Percentiles rank a stretch among this genome's conserved stretches.
Evolutionary conservation across 495 filamentous ascomycete genomes (phyloP).

Genomic region (Cudoniella acicularis): DNA sequence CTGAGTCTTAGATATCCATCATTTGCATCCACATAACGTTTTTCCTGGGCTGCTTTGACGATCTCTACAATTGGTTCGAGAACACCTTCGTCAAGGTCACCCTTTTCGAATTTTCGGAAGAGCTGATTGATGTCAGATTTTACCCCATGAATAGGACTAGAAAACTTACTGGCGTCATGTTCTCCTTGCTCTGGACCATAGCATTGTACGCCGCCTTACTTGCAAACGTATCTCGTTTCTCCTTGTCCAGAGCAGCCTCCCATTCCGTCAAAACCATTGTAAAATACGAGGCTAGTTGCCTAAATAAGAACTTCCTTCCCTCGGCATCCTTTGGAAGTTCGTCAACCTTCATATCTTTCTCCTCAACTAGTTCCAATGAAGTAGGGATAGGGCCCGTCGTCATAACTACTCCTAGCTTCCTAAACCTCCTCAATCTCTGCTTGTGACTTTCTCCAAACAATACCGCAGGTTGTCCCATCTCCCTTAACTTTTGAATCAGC

Average conservation of each 20-base stretch:
- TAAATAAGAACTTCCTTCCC: constrained; percentile 63
- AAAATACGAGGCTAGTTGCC: constrained; percentile 90
- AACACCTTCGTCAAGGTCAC: constrained; percentile 71
- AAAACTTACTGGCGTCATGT: constrained; percentile 63
- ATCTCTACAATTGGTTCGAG: constrained; percentile 90
- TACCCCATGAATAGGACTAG: background rate
- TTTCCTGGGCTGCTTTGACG: constrained; percentile 80
- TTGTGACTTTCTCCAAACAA: constrained; percentile 84
- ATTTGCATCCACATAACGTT: constrained; percentile 92
- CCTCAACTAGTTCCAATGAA: constrained; percentile 67
- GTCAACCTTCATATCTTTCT: constrained; percentile 83
- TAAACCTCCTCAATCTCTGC: constrained; percentile 65
- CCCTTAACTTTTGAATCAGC: constrained; percentile 62
- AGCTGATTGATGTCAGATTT: constrained; percentile 37
- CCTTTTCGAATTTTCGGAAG: constrained; percentile 83
- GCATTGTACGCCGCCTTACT: constrained; percentile 73
- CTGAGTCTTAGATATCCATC: constrained; percentile 89
- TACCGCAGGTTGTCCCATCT: constrained; percentile 63
- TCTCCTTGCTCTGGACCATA: constrained; percentile 77
- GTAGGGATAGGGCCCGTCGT: constrained; percentile 60
- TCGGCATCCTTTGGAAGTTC: constrained; percentile 55
- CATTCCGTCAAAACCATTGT: constrained; percentile 88
- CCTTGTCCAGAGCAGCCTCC: constrained; percentile 68
- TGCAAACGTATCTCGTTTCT: constrained; percentile 67
- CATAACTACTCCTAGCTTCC: constrained; percentile 44